Percentiles rank a stretch among this genome's conserved stretches.
These are phyloP conservation scores for Calonectria crousiana DNA, from an alignment of 2,329 filamentous ascomycete species.

Conservation along the genomic window DNA sequence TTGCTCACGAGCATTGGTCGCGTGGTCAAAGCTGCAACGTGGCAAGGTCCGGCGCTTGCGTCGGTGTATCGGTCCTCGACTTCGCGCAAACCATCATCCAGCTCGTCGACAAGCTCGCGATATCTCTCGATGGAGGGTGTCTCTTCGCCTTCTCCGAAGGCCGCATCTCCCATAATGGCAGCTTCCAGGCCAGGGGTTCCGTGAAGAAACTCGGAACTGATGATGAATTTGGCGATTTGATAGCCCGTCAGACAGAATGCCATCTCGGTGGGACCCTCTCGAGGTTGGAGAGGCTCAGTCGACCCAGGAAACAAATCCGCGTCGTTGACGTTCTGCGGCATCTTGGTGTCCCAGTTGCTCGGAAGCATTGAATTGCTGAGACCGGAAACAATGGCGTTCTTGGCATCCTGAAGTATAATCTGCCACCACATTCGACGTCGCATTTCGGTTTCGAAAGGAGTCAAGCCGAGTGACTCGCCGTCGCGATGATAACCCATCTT, in stretches of 20 bases:
- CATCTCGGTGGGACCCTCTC: conserved; percentile 72
- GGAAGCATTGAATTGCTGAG: conserved; percentile 65
- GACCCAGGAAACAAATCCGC: conserved; percentile 67
- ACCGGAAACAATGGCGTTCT: conserved; percentile 69
- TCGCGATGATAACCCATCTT: conserved; percentile 77
- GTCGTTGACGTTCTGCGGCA: conserved; percentile 70
- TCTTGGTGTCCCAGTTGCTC: conserved; percentile 67
- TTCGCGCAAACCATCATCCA: conserved; percentile 58
- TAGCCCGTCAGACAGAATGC: conserved; percentile 65
- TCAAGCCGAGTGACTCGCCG: conserved; percentile 66
- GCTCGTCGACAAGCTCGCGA: conserved; percentile 53
- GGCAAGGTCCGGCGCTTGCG: conserved; percentile 63
- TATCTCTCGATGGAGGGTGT: conserved; percentile 56
- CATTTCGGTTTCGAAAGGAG: conserved; percentile 76
- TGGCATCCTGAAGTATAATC: conserved; percentile 69
- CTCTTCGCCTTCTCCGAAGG: conserved; percentile 48
- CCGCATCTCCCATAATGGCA: conserved; percentile 58
- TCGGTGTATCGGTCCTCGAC: conserved; percentile 65
- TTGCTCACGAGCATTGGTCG: conserved; percentile 63
- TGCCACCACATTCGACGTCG: conserved; percentile 77
- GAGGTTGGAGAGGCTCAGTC: conserved; percentile 62
- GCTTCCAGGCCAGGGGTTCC: conserved; percentile 62
- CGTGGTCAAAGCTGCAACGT: conserved; percentile 62
- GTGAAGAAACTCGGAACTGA: conserved; percentile 55
- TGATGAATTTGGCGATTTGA: conserved; percentile 63